Evolutionary conservation across 2,329 filamentous ascomycete genomes (phyloP).

Genomic region (Penicillium rolfsii): DNA sequence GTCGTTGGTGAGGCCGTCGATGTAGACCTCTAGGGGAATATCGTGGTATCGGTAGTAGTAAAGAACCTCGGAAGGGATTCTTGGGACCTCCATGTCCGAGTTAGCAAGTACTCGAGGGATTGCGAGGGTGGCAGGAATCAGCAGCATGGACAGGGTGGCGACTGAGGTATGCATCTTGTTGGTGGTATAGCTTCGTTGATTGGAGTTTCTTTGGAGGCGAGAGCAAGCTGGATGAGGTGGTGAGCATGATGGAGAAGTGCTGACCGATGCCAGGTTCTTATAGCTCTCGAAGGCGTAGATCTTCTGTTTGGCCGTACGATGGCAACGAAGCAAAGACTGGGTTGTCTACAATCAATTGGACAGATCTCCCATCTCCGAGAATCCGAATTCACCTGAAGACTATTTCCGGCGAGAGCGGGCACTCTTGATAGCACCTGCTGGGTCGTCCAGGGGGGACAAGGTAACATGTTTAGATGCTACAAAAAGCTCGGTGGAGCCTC

Average conservation of each 20-base stretch:
- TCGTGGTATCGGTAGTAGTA: slow-evolving; percentile 4
- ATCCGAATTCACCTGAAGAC: not conserved
- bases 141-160: not conserved
- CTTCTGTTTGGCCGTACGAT: not conserved
- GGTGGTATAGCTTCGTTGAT: not conserved
- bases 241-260: not conserved
- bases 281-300: not conserved
- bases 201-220: not conserved
- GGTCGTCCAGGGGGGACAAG: not conserved
- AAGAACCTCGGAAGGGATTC: not conserved
- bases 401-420: not conserved
- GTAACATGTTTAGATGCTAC: not conserved
- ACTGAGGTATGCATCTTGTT: not conserved
- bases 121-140: not conserved
- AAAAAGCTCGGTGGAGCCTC: not conserved
- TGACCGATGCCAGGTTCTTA: not conserved
- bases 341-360: not conserved
- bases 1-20: not conserved
- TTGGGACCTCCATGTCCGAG: not conserved
- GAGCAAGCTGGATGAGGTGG: not conserved
- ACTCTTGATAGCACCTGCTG: not conserved
- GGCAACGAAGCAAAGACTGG: too few relatives aligned
- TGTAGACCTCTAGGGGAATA: slow-evolving; percentile 4
- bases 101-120: not conserved
- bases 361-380: not conserved